These are phyloP conservation scores for Aspergillus pseudonomiae DNA, from an alignment of 2,329 filamentous ascomycete genomes.

Conservation along the genomic window DNA sequence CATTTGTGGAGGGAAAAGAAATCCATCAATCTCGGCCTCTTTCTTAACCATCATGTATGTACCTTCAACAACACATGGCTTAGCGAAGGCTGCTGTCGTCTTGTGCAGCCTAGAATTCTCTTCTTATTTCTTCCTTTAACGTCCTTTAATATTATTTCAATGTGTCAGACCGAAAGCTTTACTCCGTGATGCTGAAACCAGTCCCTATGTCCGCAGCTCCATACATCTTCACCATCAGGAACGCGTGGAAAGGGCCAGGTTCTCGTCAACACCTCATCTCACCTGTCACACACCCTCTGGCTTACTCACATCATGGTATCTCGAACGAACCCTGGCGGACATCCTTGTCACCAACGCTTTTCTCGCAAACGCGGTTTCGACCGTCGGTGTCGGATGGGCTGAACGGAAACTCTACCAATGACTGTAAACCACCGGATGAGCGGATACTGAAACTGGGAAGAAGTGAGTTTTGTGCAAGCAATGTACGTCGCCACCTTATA, in stretches of 20 bases:
- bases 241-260: background rate
- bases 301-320: conserved; percentile 41
- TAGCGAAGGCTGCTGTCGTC: conserved; percentile 8
- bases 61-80: conserved; percentile 8
- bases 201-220: conserved; percentile 10
- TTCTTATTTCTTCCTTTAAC: background rate
- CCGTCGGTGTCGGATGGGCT: conserved; percentile 26
- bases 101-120: conserved; percentile 7
- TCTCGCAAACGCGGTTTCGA: conserved; percentile 28
- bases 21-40: background rate
- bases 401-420: conserved; percentile 27
- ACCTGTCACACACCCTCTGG: conserved; percentile 34
- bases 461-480: conserved; percentile 49
- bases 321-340: conserved; percentile 40
- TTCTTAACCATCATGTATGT: background rate
- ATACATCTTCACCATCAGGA: conserved; percentile 15
- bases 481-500: background rate
- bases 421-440: conserved; percentile 59
- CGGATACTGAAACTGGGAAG: conserved; percentile 64
- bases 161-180: background rate
- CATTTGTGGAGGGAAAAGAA: background rate
- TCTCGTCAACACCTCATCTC: conserved; percentile 29
- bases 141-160: background rate
- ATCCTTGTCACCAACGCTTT: conserved; percentile 23
- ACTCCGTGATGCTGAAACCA: conserved; percentile 33